phyloP scores from a whole-genome alignment of 306 rosid genomes.

The Dicorynia guianensis region DNA sequence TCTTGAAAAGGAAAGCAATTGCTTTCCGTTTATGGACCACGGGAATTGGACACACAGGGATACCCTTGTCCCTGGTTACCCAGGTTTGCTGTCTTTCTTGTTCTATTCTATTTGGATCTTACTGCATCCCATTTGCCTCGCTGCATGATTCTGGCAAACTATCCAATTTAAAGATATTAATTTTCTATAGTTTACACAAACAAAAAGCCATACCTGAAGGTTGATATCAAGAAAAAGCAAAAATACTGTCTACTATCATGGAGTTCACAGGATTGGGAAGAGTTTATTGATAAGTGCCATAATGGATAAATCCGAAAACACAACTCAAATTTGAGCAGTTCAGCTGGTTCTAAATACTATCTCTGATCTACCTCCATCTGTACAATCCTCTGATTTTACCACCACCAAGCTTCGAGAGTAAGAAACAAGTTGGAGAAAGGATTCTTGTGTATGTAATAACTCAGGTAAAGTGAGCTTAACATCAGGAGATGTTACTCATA shows the following conservation, averaged over 20 bases:
- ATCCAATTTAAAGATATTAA: not conserved
- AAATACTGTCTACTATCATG: conserved; percentile 19
- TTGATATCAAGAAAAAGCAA: not conserved
- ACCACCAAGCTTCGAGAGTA: conserved; percentile 40
- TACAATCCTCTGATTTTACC: conserved; percentile 61
- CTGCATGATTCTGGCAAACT: too few relatives aligned
- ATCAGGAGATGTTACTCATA: conserved; percentile 38
- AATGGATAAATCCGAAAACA: conserved; percentile 41
- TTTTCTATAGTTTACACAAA: not conserved
- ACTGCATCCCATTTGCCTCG: too few relatives aligned
- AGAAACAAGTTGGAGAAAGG: conserved; percentile 27
- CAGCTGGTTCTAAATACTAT: conserved; percentile 50
- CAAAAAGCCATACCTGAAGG: not conserved
- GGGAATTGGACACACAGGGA: too few relatives aligned
- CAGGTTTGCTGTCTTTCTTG: too few relatives aligned
- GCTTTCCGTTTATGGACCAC: too few relatives aligned
- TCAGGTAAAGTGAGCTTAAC: conserved; percentile 20
- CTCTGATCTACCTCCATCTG: conserved; percentile 60
- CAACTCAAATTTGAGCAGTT: conserved; percentile 48
- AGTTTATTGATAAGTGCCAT: conserved; percentile 51
- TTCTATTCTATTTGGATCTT: too few relatives aligned
- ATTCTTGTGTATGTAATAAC: conserved; percentile 35
- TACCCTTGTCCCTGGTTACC: too few relatives aligned
- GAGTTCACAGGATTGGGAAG: conserved; percentile 33
- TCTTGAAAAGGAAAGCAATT: too few relatives aligned